These are phyloP conservation scores for Leccinum pachyderme DNA, from an alignment of 1,284 basidiomycete genomes.

Conservation along the genomic window DNA sequence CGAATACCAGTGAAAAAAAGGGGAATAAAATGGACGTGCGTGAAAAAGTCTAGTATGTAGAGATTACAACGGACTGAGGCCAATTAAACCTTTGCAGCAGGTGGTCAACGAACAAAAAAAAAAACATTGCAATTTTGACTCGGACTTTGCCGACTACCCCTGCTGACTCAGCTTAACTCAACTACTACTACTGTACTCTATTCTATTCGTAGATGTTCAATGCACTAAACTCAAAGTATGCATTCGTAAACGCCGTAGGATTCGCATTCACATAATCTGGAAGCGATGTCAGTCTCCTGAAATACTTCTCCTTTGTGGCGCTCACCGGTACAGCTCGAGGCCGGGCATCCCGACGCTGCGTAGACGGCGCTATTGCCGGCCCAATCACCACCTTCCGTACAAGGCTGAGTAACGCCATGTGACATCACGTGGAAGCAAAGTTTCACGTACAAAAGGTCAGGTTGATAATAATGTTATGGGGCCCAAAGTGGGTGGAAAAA, in stretches of 20 bases:
- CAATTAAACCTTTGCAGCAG: slow-evolving; percentile 31
- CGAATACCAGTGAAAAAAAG: slow-evolving; percentile 30
- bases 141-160: slow-evolving; percentile 27
- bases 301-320: neutral
- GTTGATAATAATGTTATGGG: slow-evolving; percentile 13
- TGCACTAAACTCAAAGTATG: slow-evolving; percentile 23
- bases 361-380: slow-evolving; percentile 34
- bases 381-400: slow-evolving; percentile 37
- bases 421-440: no score
- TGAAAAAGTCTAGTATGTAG: slow-evolving; percentile 33
- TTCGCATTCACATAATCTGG: slow-evolving; percentile 9
- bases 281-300: neutral
- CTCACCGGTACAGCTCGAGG: slow-evolving; percentile 34
- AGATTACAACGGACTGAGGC: slow-evolving; percentile 35
- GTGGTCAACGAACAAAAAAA: slow-evolving; percentile 22
- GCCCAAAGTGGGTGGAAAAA: slow-evolving; percentile 18
- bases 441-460: slow-evolving; percentile 18
- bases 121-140: slow-evolving; percentile 28
- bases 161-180: slow-evolving; percentile 28
- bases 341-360: slow-evolving; percentile 29
- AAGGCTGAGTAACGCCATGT: neutral
- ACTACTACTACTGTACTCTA: neutral
- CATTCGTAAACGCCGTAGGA: slow-evolving; percentile 12
- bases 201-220: slow-evolving; percentile 18
- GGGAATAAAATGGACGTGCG: slow-evolving; percentile 37